Percentiles rank a stretch among this genome's conserved stretches.
Conservation (phyloP, 2,329 filamentous ascomycete genomes). For the Fusarium staphyleae region DNA sequence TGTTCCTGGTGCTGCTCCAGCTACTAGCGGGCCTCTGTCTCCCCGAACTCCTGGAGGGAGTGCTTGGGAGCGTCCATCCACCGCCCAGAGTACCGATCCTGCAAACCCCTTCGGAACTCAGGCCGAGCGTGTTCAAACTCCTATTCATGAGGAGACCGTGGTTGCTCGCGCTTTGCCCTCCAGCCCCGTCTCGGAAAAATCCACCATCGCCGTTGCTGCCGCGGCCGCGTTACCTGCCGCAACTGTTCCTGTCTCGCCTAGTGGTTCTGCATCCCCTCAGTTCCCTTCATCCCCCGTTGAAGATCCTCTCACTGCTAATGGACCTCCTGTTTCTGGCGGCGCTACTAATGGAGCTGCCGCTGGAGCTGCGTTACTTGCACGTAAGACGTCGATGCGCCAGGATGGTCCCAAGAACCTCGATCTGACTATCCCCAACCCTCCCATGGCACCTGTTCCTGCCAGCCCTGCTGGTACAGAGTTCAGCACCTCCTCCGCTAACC, state of each 20-base stretch:
- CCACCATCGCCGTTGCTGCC: constrained; percentile 16
- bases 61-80: constrained; percentile 58
- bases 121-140: constrained; percentile 58
- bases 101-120: constrained; percentile 76
- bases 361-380: constrained; percentile 51
- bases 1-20: constrained; percentile 40
- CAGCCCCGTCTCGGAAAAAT: constrained; percentile 46
- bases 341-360: constrained; percentile 22
- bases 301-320: constrained; percentile 48
- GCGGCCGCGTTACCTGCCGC: constrained; percentile 44
- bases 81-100: constrained; percentile 57
- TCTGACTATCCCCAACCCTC: constrained; percentile 56
- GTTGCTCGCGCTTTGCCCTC: constrained; percentile 38
- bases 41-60: constrained; percentile 45
- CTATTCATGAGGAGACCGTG: constrained; percentile 48
- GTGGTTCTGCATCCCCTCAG: constrained; percentile 12
- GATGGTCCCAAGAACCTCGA: constrained; percentile 60
- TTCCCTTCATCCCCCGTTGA: constrained; percentile 36
- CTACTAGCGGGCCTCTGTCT: constrained; percentile 28
- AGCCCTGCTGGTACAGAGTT: constrained; percentile 71
- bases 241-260: constrained; percentile 15
- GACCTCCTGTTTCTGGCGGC: constrained; percentile 46
- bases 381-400: constrained; percentile 65
- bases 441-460: constrained; percentile 52
- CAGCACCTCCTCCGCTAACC: constrained; percentile 62